Percentiles rank a stretch among this genome's conserved stretches.
Evolutionary conservation across 768 basidiomycete genomes (phyloP).

Genomic region (Chalciporus chontae): DNA sequence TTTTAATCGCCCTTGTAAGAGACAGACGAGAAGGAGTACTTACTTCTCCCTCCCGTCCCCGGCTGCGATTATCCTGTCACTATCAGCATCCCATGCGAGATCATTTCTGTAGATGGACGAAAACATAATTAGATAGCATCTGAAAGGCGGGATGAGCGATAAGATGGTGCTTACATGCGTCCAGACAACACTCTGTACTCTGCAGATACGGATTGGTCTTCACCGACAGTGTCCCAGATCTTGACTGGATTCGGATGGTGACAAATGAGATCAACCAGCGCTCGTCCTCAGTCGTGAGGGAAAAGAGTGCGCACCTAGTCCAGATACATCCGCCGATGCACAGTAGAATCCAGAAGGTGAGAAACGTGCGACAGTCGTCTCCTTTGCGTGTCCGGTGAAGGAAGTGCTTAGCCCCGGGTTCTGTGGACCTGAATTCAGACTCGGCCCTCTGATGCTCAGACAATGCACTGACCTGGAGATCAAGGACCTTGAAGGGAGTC

Average conservation of each 20-base stretch:
- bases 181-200: slow-evolving; percentile 77
- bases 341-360: slow-evolving; percentile 95
- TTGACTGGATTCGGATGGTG: slow-evolving; percentile 48
- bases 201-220: slow-evolving; percentile 77
- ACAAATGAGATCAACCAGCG: no score
- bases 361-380: slow-evolving; percentile 84
- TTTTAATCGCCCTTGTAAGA: no score
- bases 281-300: not conserved
- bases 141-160: not conserved
- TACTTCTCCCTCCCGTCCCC: slow-evolving; percentile 92
- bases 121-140: not conserved
- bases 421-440: slow-evolving; percentile 35
- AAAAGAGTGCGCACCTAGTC: slow-evolving; percentile 58
- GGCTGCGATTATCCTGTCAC: slow-evolving; percentile 91
- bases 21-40: not conserved
- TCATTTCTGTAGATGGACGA: slow-evolving; percentile 62
- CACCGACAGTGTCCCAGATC: slow-evolving; percentile 91
- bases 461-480: slow-evolving; percentile 60
- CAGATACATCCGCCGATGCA: slow-evolving; percentile 81
- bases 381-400: slow-evolving; percentile 80
- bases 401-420: slow-evolving; percentile 59
- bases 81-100: slow-evolving; percentile 94
- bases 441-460: not conserved
- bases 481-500: slow-evolving; percentile 59
- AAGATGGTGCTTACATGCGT: slow-evolving; percentile 47